A percentile compares a stretch with the other conserved stretches of the same genome.
Conservation (phyloP, 805 yeast genomes). For the Wickerhamiella spandovensis region DNA sequence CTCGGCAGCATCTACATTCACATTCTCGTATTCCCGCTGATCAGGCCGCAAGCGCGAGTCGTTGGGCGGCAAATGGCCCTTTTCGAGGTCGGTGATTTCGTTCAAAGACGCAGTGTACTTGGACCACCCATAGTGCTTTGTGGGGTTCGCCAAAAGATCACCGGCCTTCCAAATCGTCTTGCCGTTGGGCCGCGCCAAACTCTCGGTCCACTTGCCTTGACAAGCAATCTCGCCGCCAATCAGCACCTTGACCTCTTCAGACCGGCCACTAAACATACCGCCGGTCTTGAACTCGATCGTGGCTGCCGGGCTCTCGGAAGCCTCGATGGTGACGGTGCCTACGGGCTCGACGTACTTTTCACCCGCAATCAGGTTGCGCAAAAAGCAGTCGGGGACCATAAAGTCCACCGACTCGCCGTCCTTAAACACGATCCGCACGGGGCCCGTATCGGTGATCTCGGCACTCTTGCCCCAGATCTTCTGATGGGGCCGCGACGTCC, state of each 20-base stretch:
- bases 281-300: slow-evolving; percentile 63
- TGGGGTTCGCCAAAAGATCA: slow-evolving; percentile 41
- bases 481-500: slow-evolving; percentile 41
- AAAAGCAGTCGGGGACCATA: slow-evolving; percentile 67
- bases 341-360: slow-evolving; percentile 87
- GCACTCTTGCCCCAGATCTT: slow-evolving; percentile 93
- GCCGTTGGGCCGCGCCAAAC: slow-evolving; percentile 4
- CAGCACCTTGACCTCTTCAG: slow-evolving; percentile 41
- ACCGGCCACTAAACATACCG: slow-evolving; percentile 75
- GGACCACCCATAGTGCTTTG: slow-evolving; percentile 73
- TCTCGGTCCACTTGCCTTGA: slow-evolving; percentile 75
- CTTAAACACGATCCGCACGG: slow-evolving; percentile 38
- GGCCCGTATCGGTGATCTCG: slow-evolving; percentile 69
- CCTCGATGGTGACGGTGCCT: slow-evolving; percentile 48
- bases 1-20: slow-evolving; percentile 62
- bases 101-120: slow-evolving; percentile 69
- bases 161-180: slow-evolving; percentile 60
- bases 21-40: slow-evolving; percentile 52
- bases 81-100: slow-evolving; percentile 61
- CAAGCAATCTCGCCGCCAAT: slow-evolving; percentile 15
- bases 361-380: slow-evolving; percentile 85
- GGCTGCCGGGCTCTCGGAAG: slow-evolving; percentile 58
- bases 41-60: slow-evolving; percentile 91
- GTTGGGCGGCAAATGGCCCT: slow-evolving; percentile 56
- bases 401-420: slow-evolving; percentile 66